These are phyloP conservation scores for Leptomonas seymouri DNA, from an alignment of 208 protist genomes.

Conservation along the genomic window DNA sequence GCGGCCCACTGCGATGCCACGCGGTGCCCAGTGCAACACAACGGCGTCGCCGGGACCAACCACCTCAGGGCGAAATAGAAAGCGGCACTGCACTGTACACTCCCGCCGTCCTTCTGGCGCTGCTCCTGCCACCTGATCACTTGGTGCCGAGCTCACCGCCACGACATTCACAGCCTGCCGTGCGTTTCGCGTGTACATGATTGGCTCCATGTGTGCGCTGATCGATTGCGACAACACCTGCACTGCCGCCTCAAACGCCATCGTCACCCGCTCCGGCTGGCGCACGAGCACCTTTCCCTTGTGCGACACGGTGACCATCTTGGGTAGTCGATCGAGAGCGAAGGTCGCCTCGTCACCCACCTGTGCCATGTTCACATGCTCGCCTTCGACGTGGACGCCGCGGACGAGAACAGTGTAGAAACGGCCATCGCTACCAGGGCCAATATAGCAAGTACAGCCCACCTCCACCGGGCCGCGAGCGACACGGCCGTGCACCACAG, in stretches of 20 bases:
- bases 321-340: slow-evolving; percentile 87
- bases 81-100: slow-evolving; percentile 41
- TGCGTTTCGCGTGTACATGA: slow-evolving; percentile 78
- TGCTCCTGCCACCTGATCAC: neutral
- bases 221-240: slow-evolving; percentile 67
- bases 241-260: slow-evolving; percentile 43
- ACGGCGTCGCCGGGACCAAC: slow-evolving; percentile 50
- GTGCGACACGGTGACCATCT: slow-evolving; percentile 48
- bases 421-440: slow-evolving; percentile 89
- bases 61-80: slow-evolving; percentile 85
- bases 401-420: slow-evolving; percentile 86
- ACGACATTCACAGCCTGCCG: slow-evolving; percentile 71
- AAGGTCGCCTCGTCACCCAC: slow-evolving; percentile 90
- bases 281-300: slow-evolving; percentile 75
- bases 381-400: slow-evolving; percentile 93
- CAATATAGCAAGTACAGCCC: slow-evolving; percentile 89
- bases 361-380: slow-evolving; percentile 87
- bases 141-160: neutral
- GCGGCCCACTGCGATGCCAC: slow-evolving; percentile 71
- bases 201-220: slow-evolving; percentile 60
- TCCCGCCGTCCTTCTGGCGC: slow-evolving; percentile 2
- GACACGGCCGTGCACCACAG: slow-evolving; percentile 94
- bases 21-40: slow-evolving; percentile 77
- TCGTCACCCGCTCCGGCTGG: slow-evolving; percentile 26
- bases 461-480: slow-evolving; percentile 81